Conservation (phyloP, 2,329 filamentous ascomycete species). For the Colletotrichum sp. region DNA sequence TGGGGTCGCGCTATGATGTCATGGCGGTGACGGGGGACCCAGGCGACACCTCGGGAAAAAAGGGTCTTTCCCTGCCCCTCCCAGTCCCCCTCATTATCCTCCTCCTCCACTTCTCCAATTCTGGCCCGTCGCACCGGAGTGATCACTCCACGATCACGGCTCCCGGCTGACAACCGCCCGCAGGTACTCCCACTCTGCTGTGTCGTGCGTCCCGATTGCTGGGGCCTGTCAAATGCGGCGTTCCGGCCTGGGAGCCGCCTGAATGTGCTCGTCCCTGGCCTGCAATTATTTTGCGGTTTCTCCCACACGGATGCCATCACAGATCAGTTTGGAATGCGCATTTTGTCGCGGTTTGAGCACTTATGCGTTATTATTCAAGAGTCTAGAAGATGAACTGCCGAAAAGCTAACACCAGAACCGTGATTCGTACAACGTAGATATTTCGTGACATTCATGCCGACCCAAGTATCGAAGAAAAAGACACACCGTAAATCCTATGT, state of each 20-base stretch:
- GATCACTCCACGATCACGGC: neutral
- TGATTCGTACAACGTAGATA: neutral
- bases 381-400: neutral
- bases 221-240: neutral
- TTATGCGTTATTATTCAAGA: neutral
- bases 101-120: neutral
- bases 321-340: neutral
- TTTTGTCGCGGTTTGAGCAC: neutral
- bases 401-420: neutral
- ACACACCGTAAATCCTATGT: neutral
- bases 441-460: neutral
- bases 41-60: neutral
- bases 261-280: neutral
- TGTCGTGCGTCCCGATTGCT: neutral
- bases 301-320: neutral
- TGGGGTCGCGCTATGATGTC: constrained; percentile 20
- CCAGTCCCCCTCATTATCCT: neutral
- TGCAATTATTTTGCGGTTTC: neutral
- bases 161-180: neutral
- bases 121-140: neutral
- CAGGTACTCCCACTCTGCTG: neutral
- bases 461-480: neutral
- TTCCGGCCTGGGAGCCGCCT: neutral
- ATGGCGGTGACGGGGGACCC: neutral
- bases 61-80: neutral